Evolutionary conservation across 176 grass and related monocot species (phyloP).

Genomic region (Hordeum marinum): DNA sequence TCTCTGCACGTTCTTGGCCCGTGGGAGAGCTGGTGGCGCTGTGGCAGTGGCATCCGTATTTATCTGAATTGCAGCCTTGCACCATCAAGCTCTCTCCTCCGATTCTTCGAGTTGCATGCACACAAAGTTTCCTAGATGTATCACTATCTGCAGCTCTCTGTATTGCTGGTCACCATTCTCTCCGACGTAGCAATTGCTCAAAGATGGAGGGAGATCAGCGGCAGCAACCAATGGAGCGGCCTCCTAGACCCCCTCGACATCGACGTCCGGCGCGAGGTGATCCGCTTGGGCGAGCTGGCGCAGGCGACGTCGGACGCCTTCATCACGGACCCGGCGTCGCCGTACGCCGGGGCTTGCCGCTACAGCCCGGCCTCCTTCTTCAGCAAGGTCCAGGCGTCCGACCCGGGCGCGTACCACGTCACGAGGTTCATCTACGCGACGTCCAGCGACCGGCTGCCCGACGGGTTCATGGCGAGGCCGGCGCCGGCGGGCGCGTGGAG

Average conservation of each 20-base stretch:
- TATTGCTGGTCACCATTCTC: not conserved
- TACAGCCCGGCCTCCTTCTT: constrained; percentile 41
- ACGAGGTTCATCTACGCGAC: constrained; percentile 80
- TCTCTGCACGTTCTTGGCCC: not conserved
- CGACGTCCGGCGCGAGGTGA: constrained; percentile 49
- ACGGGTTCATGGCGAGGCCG: constrained; percentile 28
- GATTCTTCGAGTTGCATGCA: constrained; percentile 12
- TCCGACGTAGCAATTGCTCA: constrained; percentile 20
- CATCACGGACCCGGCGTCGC: constrained; percentile 49
- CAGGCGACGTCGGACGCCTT: constrained; percentile 70
- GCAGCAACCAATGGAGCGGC: constrained; percentile 41
- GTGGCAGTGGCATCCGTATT: not conserved
- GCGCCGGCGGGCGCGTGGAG: constrained; percentile 39
- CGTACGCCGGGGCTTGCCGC: constrained; percentile 48
- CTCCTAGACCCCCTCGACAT: constrained; percentile 53
- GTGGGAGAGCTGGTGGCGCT: not conserved
- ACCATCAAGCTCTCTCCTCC: not conserved
- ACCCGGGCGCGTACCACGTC: constrained; percentile 42
- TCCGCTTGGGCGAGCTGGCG: constrained; percentile 68
- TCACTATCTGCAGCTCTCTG: not conserved
- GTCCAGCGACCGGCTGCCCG: constrained; percentile 33
- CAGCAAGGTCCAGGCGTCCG: constrained; percentile 23
- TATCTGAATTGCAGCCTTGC: not conserved
- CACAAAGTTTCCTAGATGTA: constrained; percentile 26
- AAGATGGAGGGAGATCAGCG: constrained; percentile 54